These are phyloP conservation scores for Torulaspora quercuum DNA, from an alignment of 805 yeast species.

Conservation along the genomic window DNA sequence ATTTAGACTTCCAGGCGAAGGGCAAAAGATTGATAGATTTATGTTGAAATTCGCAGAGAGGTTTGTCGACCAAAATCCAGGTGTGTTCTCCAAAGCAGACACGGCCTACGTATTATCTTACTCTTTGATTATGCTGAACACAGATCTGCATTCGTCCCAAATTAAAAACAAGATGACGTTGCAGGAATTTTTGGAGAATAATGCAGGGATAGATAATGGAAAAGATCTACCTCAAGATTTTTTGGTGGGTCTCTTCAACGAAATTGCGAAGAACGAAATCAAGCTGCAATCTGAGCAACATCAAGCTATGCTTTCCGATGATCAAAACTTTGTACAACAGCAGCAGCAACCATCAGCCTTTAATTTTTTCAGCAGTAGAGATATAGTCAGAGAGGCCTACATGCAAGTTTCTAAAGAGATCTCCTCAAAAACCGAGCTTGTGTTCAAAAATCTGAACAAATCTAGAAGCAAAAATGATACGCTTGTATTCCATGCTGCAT, in stretches of 20 bases:
- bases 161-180: conserved; percentile 83
- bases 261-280: conserved; percentile 81
- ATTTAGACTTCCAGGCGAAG: conserved; percentile 95
- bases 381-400: conserved; percentile 76
- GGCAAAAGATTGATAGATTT: conserved; percentile 94
- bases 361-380: conserved; percentile 64
- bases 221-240: conserved; percentile 74
- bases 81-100: conserved; percentile 86
- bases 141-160: conserved; percentile 89
- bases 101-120: conserved; percentile 90
- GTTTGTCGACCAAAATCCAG: conserved; percentile 83
- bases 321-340: conserved; percentile 38
- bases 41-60: conserved; percentile 97
- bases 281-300: conserved; percentile 91
- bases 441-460: conserved; percentile 64
- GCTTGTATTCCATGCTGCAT: conserved; percentile 69
- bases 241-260: conserved; percentile 65
- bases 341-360: conserved; percentile 44
- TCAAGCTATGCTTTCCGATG: conserved; percentile 77
- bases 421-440: conserved; percentile 81
- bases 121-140: conserved; percentile 88
- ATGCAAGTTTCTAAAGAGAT: conserved; percentile 90
- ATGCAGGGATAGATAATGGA: conserved; percentile 90
- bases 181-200: conserved; percentile 82
- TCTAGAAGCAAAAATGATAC: conserved; percentile 43